Conservation (phyloP, 805 yeast genomes). For the Metschnikowia peoriensis region DNA sequence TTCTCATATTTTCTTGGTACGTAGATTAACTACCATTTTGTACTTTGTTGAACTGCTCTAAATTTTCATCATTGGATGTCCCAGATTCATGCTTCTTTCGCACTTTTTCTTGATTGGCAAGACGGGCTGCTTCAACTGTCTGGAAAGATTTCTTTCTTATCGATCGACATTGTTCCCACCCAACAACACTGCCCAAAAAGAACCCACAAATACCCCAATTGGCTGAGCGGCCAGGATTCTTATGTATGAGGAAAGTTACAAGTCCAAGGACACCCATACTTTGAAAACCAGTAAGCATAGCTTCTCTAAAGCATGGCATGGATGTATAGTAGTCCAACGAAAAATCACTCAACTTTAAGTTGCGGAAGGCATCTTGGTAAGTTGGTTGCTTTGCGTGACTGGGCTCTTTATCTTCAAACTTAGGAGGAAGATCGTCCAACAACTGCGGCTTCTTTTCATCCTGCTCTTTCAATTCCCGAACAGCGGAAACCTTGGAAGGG, state of each 20-base stretch:
- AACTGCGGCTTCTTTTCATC: constrained; percentile 26
- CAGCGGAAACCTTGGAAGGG: constrained; percentile 38
- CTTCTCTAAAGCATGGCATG: constrained; percentile 80
- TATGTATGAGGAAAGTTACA: constrained; percentile 65
- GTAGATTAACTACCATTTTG: constrained; percentile 3
- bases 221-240: constrained; percentile 56
- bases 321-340: constrained; percentile 46
- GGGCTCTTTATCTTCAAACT: constrained; percentile 40
- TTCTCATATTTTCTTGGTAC: background rate
- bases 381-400: constrained; percentile 14
- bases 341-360: constrained; percentile 52
- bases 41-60: constrained; percentile 28
- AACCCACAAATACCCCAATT: constrained; percentile 87
- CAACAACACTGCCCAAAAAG: constrained; percentile 71
- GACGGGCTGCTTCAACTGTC: constrained; percentile 68
- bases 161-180: constrained; percentile 92
- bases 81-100: constrained; percentile 28
- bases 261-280: constrained; percentile 69
- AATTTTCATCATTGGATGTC: constrained; percentile 22
- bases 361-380: constrained; percentile 39
- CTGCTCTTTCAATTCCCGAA: constrained; percentile 24
- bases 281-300: constrained; percentile 72
- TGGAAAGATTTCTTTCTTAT: constrained; percentile 63
- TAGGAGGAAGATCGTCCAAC: constrained; percentile 53
- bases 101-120: constrained; percentile 37